A percentile compares a stretch with the other conserved stretches of the same genome.
phyloP scores from a whole-genome alignment of 1,284 basidiomycete species.

The Cronartium ribicola region DNA sequence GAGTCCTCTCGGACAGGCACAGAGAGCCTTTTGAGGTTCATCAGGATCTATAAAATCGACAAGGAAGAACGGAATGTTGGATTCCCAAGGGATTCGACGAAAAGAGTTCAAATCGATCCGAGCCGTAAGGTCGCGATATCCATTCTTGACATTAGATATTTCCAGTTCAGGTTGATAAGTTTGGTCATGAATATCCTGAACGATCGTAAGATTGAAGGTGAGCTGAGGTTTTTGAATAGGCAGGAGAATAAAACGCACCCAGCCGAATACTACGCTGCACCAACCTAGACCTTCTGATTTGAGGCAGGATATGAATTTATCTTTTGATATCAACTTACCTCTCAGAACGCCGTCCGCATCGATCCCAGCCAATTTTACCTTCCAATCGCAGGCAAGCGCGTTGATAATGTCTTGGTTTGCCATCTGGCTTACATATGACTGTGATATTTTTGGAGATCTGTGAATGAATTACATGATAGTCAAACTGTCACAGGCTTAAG shows the following conservation, averaged over 20 bases:
- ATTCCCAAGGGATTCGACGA: constrained; percentile 86
- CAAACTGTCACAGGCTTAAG: too few species aligned
- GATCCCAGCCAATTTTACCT: constrained; percentile 43
- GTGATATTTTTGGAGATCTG: too few species aligned
- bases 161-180: constrained; percentile 67
- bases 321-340: constrained; percentile 72
- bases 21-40: constrained; percentile 68
- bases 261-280: constrained; percentile 48
- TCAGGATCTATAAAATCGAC: constrained; percentile 77
- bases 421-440: background rate
- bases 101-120: constrained; percentile 76
- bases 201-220: constrained; percentile 7
- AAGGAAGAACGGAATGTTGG: constrained; percentile 86
- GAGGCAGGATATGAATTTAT: constrained; percentile 83
- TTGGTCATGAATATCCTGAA: constrained; percentile 75
- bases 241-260: constrained; percentile 56
- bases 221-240: background rate
- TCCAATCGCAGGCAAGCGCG: background rate
- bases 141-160: constrained; percentile 84
- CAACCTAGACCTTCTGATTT: constrained; percentile 61
- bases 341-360: constrained; percentile 75
- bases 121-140: constrained; percentile 82
- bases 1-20: constrained; percentile 79
- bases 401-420: background rate
- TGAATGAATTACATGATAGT: too few species aligned